phyloP scores from a whole-genome alignment of 108 stramenopile species.

The Cyclotella atomus region DNA sequence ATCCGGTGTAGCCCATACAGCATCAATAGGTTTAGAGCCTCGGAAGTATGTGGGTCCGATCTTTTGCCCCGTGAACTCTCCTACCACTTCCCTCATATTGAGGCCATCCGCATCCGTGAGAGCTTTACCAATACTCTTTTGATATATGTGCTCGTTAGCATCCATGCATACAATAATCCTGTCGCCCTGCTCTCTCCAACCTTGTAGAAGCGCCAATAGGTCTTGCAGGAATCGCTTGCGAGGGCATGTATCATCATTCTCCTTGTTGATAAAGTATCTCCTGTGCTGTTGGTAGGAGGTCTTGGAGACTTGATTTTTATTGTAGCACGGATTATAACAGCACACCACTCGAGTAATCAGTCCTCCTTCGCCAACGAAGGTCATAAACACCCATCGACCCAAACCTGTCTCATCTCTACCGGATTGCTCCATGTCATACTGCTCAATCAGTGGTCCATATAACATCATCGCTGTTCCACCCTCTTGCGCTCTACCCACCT shows the following conservation, averaged over 20 bases:
- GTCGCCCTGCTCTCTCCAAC: conserved; percentile 9
- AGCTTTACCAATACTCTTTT: not conserved
- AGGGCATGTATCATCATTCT: not conserved
- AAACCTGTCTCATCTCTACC: not conserved
- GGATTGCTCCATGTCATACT: not conserved
- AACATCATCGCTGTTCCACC: conserved; percentile 1
- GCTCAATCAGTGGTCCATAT: not conserved
- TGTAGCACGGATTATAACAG: conserved; percentile 18
- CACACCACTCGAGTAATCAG: not conserved
- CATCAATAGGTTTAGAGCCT: conserved; percentile 25
- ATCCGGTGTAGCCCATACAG: conserved; percentile 12
- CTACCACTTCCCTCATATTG: conserved; percentile 9
- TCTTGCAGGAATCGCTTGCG: conserved; percentile 12
- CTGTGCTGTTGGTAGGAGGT: conserved; percentile 17
- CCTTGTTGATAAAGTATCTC: conserved; percentile 5
- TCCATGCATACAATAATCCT: conserved; percentile 14
- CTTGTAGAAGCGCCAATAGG: not conserved
- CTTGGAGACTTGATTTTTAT: not conserved
- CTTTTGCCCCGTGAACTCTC: not conserved
- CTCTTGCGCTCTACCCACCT: not conserved
- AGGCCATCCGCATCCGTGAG: conserved; percentile 3
- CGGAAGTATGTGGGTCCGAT: conserved; percentile 15
- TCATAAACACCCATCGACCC: conserved; percentile 2
- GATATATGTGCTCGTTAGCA: conserved; percentile 18
- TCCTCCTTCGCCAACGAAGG: conserved; percentile 1